These are phyloP conservation scores for Mycena alexandri DNA, from an alignment of 768 basidiomycete genomes.

Conservation along the genomic window DNA sequence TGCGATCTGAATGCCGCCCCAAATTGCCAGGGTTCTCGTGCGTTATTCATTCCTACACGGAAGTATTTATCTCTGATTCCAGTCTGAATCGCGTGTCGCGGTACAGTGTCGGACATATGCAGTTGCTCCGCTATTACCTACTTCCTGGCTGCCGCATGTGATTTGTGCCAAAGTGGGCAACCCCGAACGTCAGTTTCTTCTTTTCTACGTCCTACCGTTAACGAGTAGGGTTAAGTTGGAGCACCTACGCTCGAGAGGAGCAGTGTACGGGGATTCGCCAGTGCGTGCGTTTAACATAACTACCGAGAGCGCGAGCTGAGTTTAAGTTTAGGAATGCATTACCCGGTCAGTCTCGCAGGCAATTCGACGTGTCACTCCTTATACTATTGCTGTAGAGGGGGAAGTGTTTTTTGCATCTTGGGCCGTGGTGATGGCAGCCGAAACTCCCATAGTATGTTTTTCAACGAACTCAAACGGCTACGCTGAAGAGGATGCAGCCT, in stretches of 20 bases:
- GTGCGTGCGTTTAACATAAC: not conserved
- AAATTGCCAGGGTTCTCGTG: not conserved
- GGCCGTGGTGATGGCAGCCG: not conserved
- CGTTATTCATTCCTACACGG: not conserved
- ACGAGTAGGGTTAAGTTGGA: not conserved
- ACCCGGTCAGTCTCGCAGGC: not conserved
- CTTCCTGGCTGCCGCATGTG: not conserved
- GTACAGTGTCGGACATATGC: not conserved
- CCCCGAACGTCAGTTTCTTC: not conserved
- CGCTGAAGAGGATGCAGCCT: not conserved
- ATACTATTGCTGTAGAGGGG: not conserved
- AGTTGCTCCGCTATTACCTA: not conserved
- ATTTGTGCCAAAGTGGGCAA: not conserved
- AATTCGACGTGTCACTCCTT: not conserved
- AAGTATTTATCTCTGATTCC: not conserved
- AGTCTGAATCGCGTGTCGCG: no score
- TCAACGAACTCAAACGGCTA: not conserved
- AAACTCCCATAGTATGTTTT: not conserved
- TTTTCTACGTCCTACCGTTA: not conserved
- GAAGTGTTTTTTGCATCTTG: slow-evolving; percentile 1
- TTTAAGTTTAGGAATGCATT: not conserved
- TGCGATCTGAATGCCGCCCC: not conserved
- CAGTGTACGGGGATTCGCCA: not conserved
- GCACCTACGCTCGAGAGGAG: not conserved
- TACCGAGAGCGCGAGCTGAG: not conserved